phyloP scores from a whole-genome alignment of 2,329 filamentous ascomycete genomes.

The Fusarium acutatum region DNA sequence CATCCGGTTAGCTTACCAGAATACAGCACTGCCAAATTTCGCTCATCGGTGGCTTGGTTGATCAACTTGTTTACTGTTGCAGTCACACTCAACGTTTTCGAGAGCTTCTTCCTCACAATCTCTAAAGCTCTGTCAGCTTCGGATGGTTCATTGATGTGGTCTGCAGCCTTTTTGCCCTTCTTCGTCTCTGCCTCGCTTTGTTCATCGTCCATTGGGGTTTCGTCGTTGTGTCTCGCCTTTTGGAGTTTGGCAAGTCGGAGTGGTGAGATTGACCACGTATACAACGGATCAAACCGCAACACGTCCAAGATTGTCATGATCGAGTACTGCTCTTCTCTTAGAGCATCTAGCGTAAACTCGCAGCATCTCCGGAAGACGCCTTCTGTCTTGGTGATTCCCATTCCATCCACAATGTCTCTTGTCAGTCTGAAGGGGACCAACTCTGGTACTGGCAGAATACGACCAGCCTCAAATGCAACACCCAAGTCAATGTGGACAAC shows the following conservation, averaged over 20 bases:
- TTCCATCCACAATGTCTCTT: constrained; percentile 93
- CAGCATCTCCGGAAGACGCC: constrained; percentile 98
- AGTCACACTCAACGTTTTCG: constrained; percentile 90
- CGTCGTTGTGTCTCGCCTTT: constrained; percentile 64
- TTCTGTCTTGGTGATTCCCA: constrained; percentile 95
- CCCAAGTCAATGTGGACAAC: constrained; percentile 97
- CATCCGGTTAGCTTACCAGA: constrained; percentile 63
- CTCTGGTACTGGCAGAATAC: constrained; percentile 94
- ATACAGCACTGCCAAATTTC: constrained; percentile 90
- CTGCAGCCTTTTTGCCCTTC: constrained; percentile 46
- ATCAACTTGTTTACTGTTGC: constrained; percentile 98
- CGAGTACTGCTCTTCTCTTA: constrained; percentile 93
- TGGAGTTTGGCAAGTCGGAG: constrained; percentile 71
- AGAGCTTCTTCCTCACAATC: constrained; percentile 94
- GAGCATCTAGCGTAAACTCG: constrained; percentile 93
- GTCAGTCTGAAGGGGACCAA: constrained; percentile 95
- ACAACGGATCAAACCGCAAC: constrained; percentile 95
- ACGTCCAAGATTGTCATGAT: constrained; percentile 99
- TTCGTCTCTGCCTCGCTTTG: constrained; percentile 53
- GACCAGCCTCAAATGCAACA: constrained; percentile 95
- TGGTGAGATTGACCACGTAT: constrained; percentile 91
- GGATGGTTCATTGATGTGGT: constrained; percentile 62
- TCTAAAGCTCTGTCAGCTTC: constrained; percentile 93
- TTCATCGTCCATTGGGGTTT: constrained; percentile 50
- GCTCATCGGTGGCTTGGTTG: constrained; percentile 92